Percentiles rank a stretch among this genome's conserved stretches.
phyloP scores from a whole-genome alignment of 257 asterid species.

The Galeopsis tetrahit region DNA sequence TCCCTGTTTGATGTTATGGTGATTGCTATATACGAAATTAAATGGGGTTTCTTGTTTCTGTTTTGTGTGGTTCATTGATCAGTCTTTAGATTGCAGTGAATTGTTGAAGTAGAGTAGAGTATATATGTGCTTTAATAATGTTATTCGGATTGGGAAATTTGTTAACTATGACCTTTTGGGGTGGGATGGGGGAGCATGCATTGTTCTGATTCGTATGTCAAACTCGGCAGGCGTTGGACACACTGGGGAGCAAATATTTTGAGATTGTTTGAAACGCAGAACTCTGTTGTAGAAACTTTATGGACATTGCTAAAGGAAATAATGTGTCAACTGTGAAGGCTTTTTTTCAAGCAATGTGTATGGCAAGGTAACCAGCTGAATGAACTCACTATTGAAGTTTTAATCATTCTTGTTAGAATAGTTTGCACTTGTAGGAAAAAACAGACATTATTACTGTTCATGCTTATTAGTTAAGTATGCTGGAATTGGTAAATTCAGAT shows the following conservation, averaged over 20 bases:
- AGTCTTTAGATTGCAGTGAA: slow-evolving; percentile 7
- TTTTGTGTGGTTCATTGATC: slow-evolving; percentile 2
- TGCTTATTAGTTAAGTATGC: slow-evolving; percentile 21
- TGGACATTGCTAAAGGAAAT: neutral
- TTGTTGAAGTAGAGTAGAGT: slow-evolving; percentile 7
- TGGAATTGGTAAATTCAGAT: neutral
- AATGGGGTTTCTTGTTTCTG: neutral
- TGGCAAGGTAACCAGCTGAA: slow-evolving; percentile 8
- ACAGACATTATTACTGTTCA: slow-evolving; percentile 6
- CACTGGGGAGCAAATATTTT: neutral
- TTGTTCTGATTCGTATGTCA: neutral
- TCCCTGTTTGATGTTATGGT: slow-evolving; percentile 8
- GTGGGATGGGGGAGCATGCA: neutral
- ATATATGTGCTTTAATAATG: neutral
- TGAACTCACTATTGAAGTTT: neutral
- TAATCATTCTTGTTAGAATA: slow-evolving; percentile 6
- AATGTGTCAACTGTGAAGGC: neutral
- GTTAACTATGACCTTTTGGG: slow-evolving; percentile 8
- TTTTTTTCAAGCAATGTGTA: slow-evolving; percentile 8
- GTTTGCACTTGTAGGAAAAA: slow-evolving; percentile 26
- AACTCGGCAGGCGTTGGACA: neutral
- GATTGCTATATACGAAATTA: neutral
- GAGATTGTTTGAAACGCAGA: slow-evolving; percentile 14
- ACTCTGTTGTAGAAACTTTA: slow-evolving; percentile 12
- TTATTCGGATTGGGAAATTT: slow-evolving; percentile 17